phyloP scores from a whole-genome alignment of 257 asterid species.

The Forsythia suspensa region DNA sequence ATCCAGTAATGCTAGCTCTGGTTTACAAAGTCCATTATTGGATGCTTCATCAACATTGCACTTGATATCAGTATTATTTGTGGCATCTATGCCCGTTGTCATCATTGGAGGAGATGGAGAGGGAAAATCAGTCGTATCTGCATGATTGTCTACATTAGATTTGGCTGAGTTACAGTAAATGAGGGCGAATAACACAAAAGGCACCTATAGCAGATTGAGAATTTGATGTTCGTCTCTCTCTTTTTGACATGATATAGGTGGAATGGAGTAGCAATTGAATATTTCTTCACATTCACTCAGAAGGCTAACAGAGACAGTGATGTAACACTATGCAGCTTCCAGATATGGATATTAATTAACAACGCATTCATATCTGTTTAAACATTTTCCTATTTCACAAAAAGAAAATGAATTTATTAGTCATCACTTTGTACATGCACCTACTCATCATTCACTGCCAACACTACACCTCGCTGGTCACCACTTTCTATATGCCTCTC shows the following conservation, averaged over 20 bases:
- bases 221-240: neutral
- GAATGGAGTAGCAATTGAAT: neutral
- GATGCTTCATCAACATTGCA: slow-evolving; percentile 19
- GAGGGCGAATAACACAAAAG: neutral
- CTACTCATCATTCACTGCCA: neutral
- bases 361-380: neutral
- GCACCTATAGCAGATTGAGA: slow-evolving; percentile 12
- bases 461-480: neutral
- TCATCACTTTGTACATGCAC: neutral
- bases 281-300: neutral
- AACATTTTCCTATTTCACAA: neutral
- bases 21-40: slow-evolving; percentile 6
- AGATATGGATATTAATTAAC: neutral
- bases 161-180: neutral
- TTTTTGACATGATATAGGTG: neutral
- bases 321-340: neutral
- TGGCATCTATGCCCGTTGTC: slow-evolving; percentile 13
- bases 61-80: slow-evolving; percentile 18
- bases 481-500: neutral
- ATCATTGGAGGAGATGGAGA: slow-evolving; percentile 22
- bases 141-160: slow-evolving; percentile 18
- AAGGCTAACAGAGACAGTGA: neutral
- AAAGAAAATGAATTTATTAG: neutral
- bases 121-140: slow-evolving; percentile 30
- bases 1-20: slow-evolving; percentile 45